Conservation (phyloP, 768 basidiomycete genomes). For the Crepidotus variabilis region DNA sequence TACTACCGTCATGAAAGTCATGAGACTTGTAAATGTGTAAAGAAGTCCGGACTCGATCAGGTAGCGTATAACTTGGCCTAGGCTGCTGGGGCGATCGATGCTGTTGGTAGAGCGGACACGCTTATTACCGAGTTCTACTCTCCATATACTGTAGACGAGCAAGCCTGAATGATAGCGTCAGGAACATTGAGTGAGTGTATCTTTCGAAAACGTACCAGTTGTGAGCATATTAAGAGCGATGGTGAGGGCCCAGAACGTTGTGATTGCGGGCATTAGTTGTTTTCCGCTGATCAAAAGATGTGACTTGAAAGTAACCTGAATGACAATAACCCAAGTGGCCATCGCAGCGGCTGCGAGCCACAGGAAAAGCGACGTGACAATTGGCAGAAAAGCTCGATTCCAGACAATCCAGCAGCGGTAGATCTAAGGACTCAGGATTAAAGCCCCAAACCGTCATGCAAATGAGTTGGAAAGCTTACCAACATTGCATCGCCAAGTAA, state of each 20-base stretch:
- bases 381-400: slow-evolving; percentile 12
- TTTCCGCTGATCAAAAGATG: slow-evolving; percentile 2
- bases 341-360: slow-evolving; percentile 16
- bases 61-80: slow-evolving; percentile 18
- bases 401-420: slow-evolving; percentile 23
- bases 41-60: slow-evolving; percentile 27
- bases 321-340: slow-evolving; percentile 4
- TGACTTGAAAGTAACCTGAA: slow-evolving; percentile 6
- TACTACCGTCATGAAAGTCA: slow-evolving; percentile 16
- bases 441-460: no score
- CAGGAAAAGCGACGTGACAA: slow-evolving; percentile 13
- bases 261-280: slow-evolving; percentile 5
- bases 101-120: neutral
- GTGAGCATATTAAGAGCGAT: slow-evolving; percentile 12
- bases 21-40: slow-evolving; percentile 18
- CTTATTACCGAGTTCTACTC: slow-evolving; percentile 3
- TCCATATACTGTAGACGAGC: slow-evolving; percentile 10
- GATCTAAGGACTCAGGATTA: slow-evolving; percentile 1
- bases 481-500: neutral
- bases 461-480: no score
- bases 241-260: slow-evolving; percentile 13
- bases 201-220: slow-evolving; percentile 9
- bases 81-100: neutral
- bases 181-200: neutral
- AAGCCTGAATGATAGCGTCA: slow-evolving; percentile 2